Evolutionary conservation across 768 basidiomycete species (phyloP), one percentile per base, ranked within the genome.

Genomic region (Tulasnella sp.): DNA sequence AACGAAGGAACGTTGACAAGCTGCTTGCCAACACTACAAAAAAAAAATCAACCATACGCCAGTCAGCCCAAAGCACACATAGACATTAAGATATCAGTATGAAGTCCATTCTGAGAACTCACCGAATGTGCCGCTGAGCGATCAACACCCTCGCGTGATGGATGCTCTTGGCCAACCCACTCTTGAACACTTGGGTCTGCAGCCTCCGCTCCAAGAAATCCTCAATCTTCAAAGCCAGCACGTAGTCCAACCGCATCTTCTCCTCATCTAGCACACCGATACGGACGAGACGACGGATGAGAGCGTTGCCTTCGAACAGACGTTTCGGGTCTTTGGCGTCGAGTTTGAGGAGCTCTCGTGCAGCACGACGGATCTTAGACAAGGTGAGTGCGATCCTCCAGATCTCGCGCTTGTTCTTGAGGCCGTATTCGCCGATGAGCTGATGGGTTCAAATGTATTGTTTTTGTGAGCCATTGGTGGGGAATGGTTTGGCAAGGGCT

Each of bases 171-270:
- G 96, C 96, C 65, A 99, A 80, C 66, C 94, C 94, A 67, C 80
- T 84, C 83, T 98, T 98, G 88, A 98, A 99, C 68, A 99, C 96
- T 79, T 98, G 96, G 42, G 96, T 99, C 77, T 99, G 96, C 71
- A 99, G 77, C 68, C 96, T 79, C 69, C 96, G 82, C 81, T 99
- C 96, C 86, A 99, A 87, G 86, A 99, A 99, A 77, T 99, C 96
- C 75, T 99, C 96, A 68, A 97, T 84, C 80, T 97, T 98, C 68
- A 98, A 79, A 56, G 95, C 96, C 74, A 99, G 79, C 79, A 98
- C 96, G 85, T 99, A 99, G 87, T 99, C 96, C 76, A 99, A 89
- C 75, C 95, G 85, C 96, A 99, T 98, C 74, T 94, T 87, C 65
- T 82, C 76, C 80, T 99, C 96, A 73, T 98, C 96, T 74, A 99